Evolutionary conservation across 2,329 filamentous ascomycete genomes (phyloP).

Genomic region (Fusarium sp.): DNA sequence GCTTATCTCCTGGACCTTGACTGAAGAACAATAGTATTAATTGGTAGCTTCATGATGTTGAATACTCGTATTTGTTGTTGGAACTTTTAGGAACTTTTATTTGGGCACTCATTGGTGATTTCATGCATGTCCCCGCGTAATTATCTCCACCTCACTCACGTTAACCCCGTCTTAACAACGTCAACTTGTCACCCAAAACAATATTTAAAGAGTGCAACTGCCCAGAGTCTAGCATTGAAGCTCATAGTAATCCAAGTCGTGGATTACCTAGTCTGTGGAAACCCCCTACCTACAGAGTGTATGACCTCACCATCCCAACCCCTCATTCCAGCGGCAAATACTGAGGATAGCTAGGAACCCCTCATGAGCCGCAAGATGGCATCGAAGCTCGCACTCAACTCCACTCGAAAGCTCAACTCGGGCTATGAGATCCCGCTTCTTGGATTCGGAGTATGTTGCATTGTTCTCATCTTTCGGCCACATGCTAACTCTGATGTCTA

Average conservation of each 20-base stretch:
- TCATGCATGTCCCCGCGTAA: not conserved
- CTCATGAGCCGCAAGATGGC: conserved; percentile 56
- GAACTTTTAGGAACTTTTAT: not conserved
- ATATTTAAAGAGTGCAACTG: not conserved
- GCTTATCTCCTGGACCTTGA: not conserved
- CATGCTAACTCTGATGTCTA: conserved; percentile 42
- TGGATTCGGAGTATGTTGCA: conserved; percentile 64
- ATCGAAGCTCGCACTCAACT: conserved; percentile 57
- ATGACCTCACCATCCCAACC: conserved; percentile 4
- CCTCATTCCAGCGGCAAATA: conserved; percentile 11
- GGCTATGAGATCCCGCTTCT: conserved; percentile 65
- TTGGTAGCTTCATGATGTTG: not conserved
- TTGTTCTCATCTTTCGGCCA: not conserved
- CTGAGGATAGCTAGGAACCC: not conserved
- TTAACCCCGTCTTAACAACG: not conserved
- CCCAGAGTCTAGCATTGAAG: not conserved
- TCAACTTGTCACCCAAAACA: not conserved
- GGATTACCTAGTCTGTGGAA: not conserved
- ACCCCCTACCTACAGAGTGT: not conserved
- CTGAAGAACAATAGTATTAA: not conserved
- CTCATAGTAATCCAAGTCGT: not conserved
- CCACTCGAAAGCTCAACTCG: conserved; percentile 65
- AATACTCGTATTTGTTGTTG: not conserved
- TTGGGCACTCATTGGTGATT: not conserved
- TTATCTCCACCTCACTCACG: not conserved